phyloP scores from a whole-genome alignment of 345 rosid species.

The Combretum micranthum region DNA sequence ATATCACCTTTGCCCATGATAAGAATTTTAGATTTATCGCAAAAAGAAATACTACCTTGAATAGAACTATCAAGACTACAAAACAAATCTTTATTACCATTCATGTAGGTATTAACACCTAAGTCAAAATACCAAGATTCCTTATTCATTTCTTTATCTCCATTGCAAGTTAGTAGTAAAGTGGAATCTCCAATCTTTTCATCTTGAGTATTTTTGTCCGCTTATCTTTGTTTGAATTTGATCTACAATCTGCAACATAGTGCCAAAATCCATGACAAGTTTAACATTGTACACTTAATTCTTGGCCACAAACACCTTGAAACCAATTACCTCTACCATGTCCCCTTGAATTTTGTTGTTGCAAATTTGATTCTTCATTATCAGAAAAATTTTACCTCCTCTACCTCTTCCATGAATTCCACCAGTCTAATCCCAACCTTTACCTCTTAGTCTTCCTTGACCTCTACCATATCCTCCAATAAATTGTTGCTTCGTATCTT shows the following conservation, averaged over 20 bases:
- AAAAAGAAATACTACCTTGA: not conserved
- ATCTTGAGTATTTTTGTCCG: not conserved
- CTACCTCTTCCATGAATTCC: not conserved
- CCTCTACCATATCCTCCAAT: not conserved
- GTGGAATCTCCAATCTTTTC: not conserved
- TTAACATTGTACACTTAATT: not conserved
- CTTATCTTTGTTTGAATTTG: not conserved
- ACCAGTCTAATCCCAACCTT: not conserved
- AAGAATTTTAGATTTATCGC: conserved; percentile 6
- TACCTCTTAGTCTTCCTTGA: not conserved
- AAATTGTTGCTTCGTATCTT: not conserved
- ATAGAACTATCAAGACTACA: not conserved
- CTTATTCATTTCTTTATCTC: not conserved
- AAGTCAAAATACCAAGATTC: conserved; percentile 4
- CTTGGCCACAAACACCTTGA: not conserved
- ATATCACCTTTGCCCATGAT: conserved; percentile 4
- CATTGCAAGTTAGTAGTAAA: not conserved
- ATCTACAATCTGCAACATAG: not conserved
- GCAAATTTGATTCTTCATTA: not conserved
- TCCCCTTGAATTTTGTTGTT: too few species aligned
- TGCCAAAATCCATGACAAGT: conserved; percentile 3
- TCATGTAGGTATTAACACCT: not conserved
- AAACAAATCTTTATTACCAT: not conserved
- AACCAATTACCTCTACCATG: too few species aligned
- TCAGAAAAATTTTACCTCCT: not conserved